Evolutionary conservation across 192 early-diverging fungal genomes (phyloP).

Genomic region (Entomortierella chlamydospora): DNA sequence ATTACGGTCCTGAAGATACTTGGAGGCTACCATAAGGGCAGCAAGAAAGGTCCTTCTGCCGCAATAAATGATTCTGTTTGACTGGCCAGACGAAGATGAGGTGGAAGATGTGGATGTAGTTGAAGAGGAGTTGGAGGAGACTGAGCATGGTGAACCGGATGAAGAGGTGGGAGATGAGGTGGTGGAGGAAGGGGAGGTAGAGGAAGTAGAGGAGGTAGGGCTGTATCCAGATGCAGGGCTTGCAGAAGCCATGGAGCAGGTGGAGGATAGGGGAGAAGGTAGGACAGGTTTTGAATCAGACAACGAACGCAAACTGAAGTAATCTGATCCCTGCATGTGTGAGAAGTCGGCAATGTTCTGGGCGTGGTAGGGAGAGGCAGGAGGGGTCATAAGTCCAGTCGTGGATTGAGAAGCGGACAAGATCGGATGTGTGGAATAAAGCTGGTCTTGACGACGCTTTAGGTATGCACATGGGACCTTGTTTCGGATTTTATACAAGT

Average conservation of each 20-base stretch:
- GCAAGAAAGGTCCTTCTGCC: constrained; percentile 88
- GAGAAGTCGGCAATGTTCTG: constrained; percentile 24
- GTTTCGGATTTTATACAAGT: constrained; percentile 67
- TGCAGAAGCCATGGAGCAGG: constrained; percentile 32
- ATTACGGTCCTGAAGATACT: constrained; percentile 87
- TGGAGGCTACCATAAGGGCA: constrained; percentile 87
- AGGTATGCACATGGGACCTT: constrained; percentile 45
- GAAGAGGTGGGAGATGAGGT: constrained; percentile 28
- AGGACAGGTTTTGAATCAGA: constrained; percentile 10
- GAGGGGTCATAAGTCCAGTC: constrained; percentile 29
- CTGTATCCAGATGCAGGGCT: constrained; percentile 41
- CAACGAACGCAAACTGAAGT: constrained; percentile 25
- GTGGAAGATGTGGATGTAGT: constrained; percentile 11
- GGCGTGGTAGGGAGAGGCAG: constrained; percentile 40
- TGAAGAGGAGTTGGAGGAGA: constrained; percentile 14
- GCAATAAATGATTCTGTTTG: constrained; percentile 63
- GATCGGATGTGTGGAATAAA: constrained; percentile 9
- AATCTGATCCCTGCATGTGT: constrained; percentile 23
- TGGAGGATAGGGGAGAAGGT: constrained; percentile 44
- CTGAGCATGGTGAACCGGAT: constrained; percentile 29
- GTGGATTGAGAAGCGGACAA: constrained; percentile 12
- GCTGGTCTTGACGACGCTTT: constrained; percentile 44
- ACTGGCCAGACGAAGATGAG: constrained; percentile 26
- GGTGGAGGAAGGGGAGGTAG: constrained; percentile 17
- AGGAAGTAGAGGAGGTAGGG: constrained; percentile 20